Evolutionary conservation across 805 yeast species (phyloP), one percentile per base, ranked within the genome.

Genomic region (Jamesozyma piceae): DNA sequence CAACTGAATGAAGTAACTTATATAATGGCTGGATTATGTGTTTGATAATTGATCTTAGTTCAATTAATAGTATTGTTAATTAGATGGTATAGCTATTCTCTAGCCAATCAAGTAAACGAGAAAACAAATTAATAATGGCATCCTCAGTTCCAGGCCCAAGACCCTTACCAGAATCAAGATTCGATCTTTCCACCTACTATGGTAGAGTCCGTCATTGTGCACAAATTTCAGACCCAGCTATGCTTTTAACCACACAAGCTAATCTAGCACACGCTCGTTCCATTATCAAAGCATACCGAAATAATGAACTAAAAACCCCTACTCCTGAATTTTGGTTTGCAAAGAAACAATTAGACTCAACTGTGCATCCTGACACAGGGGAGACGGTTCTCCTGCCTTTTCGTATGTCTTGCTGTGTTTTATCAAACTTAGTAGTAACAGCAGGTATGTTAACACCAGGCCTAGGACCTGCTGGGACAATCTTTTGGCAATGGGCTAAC

Each of bases 401-500:
- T 66, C 76, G 99, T 65, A 92, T 92, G 99, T 87, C 96, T 20
- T 82, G 90, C 27, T 87, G 92, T 67, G 99, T 92, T 15, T 68
- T 92, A 42, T 86, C 95, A 10, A 92, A 92, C 63, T 67, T 92
- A 64, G 90, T 90, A 19, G 97, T 92, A 39, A 90, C 97, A 5
- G 90, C 83, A 3, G 99, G 99, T 50, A 92, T 92, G 99, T 74
- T 92, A 50, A 90, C 97, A 1, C 99, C 99, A 6, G 83, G 84
- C 43, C 64, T 92, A 58, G 94, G 95, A 9, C 78, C 88, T 9
- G 77, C 74, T 0, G 99, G 98, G 31, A 90, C 97, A 0, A 60
- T 88, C 19, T 90, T 92, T 65, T 92, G 98, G 99, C 99, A 92
- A 67, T 77, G 92, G 61, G 95, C 97, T 18, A 92, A 92, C 66